Conservation (phyloP, 306 rosid species). For the Lathyrus aphaca region DNA sequence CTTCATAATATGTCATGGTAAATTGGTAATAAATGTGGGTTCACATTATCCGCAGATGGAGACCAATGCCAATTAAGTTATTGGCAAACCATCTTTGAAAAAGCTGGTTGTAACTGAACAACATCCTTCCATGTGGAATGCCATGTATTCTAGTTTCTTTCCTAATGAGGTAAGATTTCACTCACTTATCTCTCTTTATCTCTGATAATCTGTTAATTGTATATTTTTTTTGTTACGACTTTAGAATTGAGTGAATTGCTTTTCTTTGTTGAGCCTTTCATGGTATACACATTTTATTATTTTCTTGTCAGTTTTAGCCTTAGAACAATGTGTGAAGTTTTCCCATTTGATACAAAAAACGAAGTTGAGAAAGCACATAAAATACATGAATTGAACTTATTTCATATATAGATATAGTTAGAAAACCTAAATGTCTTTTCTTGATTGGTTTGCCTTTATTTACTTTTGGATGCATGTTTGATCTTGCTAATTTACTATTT, state of each 20-base stretch:
- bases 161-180: constrained; percentile 65
- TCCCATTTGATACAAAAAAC: background rate
- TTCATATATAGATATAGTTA: no score
- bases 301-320: constrained; percentile 8
- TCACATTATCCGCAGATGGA: constrained; percentile 64
- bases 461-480: no score
- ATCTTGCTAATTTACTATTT: no score
- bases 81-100: constrained; percentile 58
- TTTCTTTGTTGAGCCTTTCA: constrained; percentile 3
- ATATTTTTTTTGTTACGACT: constrained; percentile 8
- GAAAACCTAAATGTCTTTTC: no score
- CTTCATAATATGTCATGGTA: background rate
- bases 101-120: constrained; percentile 62
- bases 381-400: background rate
- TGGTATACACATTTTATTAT: background rate
- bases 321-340: constrained; percentile 16
- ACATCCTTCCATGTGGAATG: constrained; percentile 61
- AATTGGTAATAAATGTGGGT: constrained; percentile 16
- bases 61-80: constrained; percentile 49
- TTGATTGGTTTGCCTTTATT: no score
- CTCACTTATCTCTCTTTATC: background rate
- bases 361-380: constrained; percentile 4
- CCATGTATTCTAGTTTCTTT: constrained; percentile 62
- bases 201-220: constrained; percentile 37
- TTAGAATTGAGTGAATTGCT: constrained; percentile 3